These are phyloP conservation scores for Isoetes taiwanensis DNA, from an alignment of 75 land plant genomes.

Conservation along the genomic window DNA sequence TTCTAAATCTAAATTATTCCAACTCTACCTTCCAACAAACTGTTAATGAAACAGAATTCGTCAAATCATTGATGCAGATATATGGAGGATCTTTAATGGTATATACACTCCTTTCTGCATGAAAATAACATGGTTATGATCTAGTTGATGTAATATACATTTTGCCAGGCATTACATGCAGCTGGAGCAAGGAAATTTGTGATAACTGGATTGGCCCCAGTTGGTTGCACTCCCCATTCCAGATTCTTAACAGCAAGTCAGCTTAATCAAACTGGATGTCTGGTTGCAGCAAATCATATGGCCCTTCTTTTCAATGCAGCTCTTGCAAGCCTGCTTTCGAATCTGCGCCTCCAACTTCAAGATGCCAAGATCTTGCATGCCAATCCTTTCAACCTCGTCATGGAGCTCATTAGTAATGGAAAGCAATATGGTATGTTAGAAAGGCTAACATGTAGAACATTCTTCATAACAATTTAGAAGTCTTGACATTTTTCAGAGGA, in stretches of 20 bases:
- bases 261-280: neutral
- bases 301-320: neutral
- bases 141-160: neutral
- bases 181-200: neutral
- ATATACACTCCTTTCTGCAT: neutral
- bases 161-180: conserved; percentile 1
- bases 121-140: neutral
- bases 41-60: neutral
- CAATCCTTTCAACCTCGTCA: neutral
- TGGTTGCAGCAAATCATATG: neutral
- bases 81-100: neutral
- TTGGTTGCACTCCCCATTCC: neutral
- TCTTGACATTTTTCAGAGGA: neutral
- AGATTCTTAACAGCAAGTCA: neutral
- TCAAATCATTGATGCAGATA: neutral
- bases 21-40: neutral
- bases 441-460: neutral
- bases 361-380: neutral
- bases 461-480: neutral
- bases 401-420: neutral
- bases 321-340: neutral
- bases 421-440: conserved; percentile 4
- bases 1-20: neutral
- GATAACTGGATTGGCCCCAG: neutral
- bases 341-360: neutral